phyloP scores from a whole-genome alignment of 2,329 filamentous ascomycete species.

The Monascus ruber region DNA sequence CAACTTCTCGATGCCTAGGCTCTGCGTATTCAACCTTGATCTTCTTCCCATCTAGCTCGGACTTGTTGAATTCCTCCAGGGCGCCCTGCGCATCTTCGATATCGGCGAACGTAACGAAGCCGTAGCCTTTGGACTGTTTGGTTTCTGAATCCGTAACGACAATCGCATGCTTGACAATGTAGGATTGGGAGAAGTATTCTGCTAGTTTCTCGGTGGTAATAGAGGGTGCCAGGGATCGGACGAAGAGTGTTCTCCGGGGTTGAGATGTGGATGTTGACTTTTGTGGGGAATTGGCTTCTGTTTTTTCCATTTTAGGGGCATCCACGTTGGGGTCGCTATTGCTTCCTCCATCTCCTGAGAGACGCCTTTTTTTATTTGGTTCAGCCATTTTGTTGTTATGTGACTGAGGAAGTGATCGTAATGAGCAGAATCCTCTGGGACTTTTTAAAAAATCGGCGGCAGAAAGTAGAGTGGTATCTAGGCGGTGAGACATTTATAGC shows the following conservation, averaged over 20 bases:
- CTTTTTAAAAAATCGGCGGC: conserved; percentile 22
- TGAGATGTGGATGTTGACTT: conserved; percentile 10
- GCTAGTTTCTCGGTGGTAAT: conserved; percentile 75
- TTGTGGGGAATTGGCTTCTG: background rate
- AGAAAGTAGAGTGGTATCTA: conserved; percentile 17
- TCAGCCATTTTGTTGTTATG: conserved; percentile 18
- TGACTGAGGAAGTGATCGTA: conserved; percentile 3
- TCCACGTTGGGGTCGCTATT: conserved; percentile 11
- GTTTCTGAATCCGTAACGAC: conserved; percentile 78
- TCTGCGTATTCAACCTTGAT: conserved; percentile 83
- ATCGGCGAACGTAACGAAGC: conserved; percentile 94
- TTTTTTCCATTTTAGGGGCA: conserved; percentile 2
- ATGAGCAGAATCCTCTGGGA: no score
- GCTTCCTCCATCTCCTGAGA: conserved; percentile 15
- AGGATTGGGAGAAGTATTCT: conserved; percentile 85
- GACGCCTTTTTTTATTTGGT: conserved; percentile 24
- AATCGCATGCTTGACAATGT: conserved; percentile 90
- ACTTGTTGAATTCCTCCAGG: conserved; percentile 67
- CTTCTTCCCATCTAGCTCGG: conserved; percentile 64
- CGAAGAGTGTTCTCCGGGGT: conserved; percentile 63
- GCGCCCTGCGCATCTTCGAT: conserved; percentile 78
- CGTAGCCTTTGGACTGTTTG: conserved; percentile 81
- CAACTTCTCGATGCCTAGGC: conserved; percentile 61
- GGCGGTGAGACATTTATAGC: conserved; percentile 11
- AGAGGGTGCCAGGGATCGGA: conserved; percentile 68